Conservation (phyloP, 306 rosid species). For the Fragaria nilgerrensis region DNA sequence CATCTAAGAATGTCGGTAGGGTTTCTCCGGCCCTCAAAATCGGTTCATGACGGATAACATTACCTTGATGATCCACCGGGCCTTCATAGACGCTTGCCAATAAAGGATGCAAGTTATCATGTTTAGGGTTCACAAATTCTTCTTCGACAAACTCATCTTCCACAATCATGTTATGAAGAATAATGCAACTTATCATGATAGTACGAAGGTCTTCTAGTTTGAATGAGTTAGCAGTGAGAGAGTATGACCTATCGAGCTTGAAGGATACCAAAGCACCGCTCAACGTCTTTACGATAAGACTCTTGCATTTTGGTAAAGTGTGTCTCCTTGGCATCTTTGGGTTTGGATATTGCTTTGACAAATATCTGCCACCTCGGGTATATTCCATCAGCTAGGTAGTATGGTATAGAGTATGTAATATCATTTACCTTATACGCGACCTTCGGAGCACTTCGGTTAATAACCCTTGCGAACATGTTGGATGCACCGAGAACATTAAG, state of each 20-base stretch:
- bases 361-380: background rate
- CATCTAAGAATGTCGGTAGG: too few relatives aligned
- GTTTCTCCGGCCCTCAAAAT: too few relatives aligned
- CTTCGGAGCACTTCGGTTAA: background rate
- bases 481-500: background rate
- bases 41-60: too few relatives aligned
- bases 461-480: background rate
- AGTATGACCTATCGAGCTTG: background rate
- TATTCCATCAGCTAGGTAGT: background rate
- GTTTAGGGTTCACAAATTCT: too few relatives aligned
- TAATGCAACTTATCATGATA: too few relatives aligned
- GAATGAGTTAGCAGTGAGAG: background rate
- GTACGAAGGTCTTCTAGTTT: background rate
- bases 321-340: background rate
- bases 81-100: too few relatives aligned
- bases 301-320: background rate
- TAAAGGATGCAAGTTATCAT: too few relatives aligned
- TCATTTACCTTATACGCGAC: background rate
- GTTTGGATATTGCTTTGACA: background rate
- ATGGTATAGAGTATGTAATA: background rate
- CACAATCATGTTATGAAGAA: too few relatives aligned
- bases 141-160: too few relatives aligned
- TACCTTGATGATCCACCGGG: too few relatives aligned
- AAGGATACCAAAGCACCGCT: background rate
- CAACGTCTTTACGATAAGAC: background rate